These are phyloP conservation scores for Omphalotus olearius DNA, from an alignment of 1,284 basidiomycete species.

Conservation along the genomic window DNA sequence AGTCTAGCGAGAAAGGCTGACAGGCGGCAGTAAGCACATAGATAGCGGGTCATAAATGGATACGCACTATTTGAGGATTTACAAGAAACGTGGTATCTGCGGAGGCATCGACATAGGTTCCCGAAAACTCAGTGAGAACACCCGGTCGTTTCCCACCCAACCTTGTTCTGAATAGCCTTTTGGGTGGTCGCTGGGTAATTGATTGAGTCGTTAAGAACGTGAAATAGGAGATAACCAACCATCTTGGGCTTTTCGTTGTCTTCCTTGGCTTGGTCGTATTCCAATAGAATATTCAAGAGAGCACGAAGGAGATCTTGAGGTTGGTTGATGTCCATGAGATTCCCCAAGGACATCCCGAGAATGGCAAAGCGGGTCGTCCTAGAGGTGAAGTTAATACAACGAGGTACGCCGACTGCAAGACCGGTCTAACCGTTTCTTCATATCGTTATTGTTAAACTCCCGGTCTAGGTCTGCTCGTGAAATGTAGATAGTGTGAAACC, in stretches of 20 bases:
- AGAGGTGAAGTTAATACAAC: constrained; percentile 7
- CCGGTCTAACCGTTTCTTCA: constrained; percentile 67
- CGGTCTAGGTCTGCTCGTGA: constrained; percentile 68
- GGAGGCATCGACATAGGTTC: constrained; percentile 52
- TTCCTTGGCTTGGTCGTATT: constrained; percentile 78
- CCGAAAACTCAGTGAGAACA: constrained; percentile 57
- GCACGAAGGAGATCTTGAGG: constrained; percentile 74
- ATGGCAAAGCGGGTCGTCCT: constrained; percentile 78
- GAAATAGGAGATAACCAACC: constrained; percentile 34
- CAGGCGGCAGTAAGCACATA: background rate
- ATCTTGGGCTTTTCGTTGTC: constrained; percentile 80
- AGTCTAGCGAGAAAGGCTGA: constrained; percentile 82
- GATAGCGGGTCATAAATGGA: background rate
- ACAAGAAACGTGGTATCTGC: constrained; percentile 68
- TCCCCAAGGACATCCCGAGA: constrained; percentile 81
- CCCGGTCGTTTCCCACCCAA: constrained; percentile 32
- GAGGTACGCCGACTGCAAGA: background rate
- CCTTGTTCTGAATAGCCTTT: constrained; percentile 61
- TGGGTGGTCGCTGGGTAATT: constrained; percentile 15
- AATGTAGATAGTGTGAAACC: constrained; percentile 86
- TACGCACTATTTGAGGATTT: constrained; percentile 67
- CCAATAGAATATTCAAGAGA: constrained; percentile 64
- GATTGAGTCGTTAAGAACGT: constrained; percentile 13
- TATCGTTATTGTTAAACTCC: constrained; percentile 66
- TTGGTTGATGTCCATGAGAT: constrained; percentile 73